Percentiles rank a stretch among this genome's conserved stretches.
Conservation (phyloP, 768 basidiomycete genomes). For the Termitomyces sp. region DNA sequence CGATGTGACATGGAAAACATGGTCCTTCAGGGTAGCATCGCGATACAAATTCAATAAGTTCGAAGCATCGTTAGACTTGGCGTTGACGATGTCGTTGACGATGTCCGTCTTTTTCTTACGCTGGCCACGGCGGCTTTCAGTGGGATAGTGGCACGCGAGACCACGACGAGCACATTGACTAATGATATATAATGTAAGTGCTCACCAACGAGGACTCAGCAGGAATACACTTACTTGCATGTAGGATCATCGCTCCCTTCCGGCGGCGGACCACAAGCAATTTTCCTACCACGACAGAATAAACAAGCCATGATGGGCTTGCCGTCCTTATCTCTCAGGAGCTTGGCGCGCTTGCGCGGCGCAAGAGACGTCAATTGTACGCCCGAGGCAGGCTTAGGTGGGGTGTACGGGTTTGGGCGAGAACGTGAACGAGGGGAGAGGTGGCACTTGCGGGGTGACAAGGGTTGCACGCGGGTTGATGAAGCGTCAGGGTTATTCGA, state of each 20-base stretch:
- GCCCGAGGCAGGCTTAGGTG: not conserved
- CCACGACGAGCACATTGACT: constrained; percentile 13
- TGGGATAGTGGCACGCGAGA: constrained; percentile 7
- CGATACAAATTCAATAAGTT: not conserved
- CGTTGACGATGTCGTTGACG: not conserved
- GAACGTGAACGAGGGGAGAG: constrained; percentile 2
- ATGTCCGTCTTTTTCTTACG: constrained; percentile 3
- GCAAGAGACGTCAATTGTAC: not conserved
- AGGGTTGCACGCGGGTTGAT: not conserved
- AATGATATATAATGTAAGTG: not conserved
- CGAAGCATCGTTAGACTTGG: not conserved
- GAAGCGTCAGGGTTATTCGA: not conserved
- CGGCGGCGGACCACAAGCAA: constrained; percentile 45
- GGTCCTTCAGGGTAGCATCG: not conserved
- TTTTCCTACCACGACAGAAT: constrained; percentile 50
- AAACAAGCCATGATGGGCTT: constrained; percentile 47
- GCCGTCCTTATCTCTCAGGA: constrained; percentile 2
- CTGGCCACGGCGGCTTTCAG: constrained; percentile 13
- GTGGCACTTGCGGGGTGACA: not conserved
- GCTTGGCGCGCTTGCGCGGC: constrained; percentile 6
- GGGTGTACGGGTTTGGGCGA: not conserved
- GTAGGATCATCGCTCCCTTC: constrained; percentile 34
- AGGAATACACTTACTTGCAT: constrained; percentile 44
- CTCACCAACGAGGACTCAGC: not conserved
- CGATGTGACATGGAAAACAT: not conserved